Evolutionary conservation across 2,329 filamentous ascomycete species (phyloP).

Genomic region (Thyridium curvatum): DNA sequence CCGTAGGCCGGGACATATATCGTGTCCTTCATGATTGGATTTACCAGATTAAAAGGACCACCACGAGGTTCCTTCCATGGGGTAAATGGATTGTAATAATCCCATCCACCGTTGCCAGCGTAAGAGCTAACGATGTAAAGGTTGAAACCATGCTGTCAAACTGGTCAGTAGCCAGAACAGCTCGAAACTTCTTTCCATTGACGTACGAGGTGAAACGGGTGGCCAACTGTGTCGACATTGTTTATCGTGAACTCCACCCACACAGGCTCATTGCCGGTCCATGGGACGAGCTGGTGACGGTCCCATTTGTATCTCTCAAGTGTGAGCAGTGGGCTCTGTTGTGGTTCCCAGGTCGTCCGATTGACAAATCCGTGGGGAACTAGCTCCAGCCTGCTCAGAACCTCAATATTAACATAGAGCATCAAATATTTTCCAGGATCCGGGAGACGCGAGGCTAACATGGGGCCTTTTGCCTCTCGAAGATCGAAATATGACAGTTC

Average conservation of each 20-base stretch:
- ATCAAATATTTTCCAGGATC: constrained; percentile 8
- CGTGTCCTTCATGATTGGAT: constrained; percentile 16
- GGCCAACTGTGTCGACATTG: constrained; percentile 16
- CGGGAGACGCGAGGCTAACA: constrained; percentile 5
- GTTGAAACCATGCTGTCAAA: constrained; percentile 14
- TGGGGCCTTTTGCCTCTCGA: constrained; percentile 2
- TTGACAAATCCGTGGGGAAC: constrained; percentile 15
- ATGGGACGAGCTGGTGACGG: constrained; percentile 13
- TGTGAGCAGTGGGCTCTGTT: constrained; percentile 8
- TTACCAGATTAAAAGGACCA: constrained; percentile 8
- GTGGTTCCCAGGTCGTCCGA: constrained; percentile 14
- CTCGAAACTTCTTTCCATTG: background rate
- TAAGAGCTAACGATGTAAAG: constrained; percentile 14
- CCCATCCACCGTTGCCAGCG: constrained; percentile 14
- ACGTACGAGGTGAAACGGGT: constrained; percentile 16
- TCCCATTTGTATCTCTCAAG: constrained; percentile 12
- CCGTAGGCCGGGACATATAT: constrained; percentile 13
- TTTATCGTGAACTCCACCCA: constrained; percentile 18
- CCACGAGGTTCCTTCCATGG: constrained; percentile 9
- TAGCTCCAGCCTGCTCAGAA: constrained; percentile 10
- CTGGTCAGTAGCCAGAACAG: background rate
- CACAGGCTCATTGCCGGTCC: constrained; percentile 10
- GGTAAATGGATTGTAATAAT: constrained; percentile 16
- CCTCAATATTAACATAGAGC: constrained; percentile 13
- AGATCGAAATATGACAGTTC: constrained; percentile 6